These are phyloP conservation scores for Excoecaria cochinchinensis DNA, from an alignment of 345 rosid species.

Conservation along the genomic window DNA sequence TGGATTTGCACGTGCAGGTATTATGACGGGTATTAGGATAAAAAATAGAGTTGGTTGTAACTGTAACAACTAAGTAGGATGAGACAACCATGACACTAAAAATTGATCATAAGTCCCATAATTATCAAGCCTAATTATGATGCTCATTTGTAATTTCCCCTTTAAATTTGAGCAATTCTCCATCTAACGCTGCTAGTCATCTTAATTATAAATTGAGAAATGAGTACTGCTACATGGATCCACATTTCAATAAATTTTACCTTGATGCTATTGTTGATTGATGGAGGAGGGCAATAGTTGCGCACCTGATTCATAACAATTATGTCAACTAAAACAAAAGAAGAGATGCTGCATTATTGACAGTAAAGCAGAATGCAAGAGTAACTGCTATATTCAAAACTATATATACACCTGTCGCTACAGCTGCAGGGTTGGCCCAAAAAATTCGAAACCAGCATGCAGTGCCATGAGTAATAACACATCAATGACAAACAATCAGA, in stretches of 20 bases:
- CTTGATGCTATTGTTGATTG: conserved; percentile 93
- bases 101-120: not conserved
- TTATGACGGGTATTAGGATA: not conserved
- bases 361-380: not conserved
- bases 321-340: conserved; percentile 12
- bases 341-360: not conserved
- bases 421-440: too few species aligned
- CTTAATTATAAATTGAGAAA: too few species aligned
- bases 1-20: not conserved
- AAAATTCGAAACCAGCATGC: too few species aligned
- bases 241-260: conserved; percentile 42
- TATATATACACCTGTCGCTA: not conserved
- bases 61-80: not conserved
- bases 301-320: conserved; percentile 57
- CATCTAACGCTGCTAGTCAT: not conserved
- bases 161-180: not conserved
- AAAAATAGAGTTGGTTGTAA: not conserved
- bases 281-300: conserved; percentile 67
- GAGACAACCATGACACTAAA: not conserved
- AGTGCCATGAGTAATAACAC: too few species aligned
- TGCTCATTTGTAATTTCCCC: too few species aligned
- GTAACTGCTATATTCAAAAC: not conserved
- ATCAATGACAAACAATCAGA: too few species aligned
- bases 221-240: too few species aligned
- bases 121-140: not conserved